Conservation (phyloP, 2,329 filamentous ascomycete genomes). For the Colletotrichum viniferum region DNA sequence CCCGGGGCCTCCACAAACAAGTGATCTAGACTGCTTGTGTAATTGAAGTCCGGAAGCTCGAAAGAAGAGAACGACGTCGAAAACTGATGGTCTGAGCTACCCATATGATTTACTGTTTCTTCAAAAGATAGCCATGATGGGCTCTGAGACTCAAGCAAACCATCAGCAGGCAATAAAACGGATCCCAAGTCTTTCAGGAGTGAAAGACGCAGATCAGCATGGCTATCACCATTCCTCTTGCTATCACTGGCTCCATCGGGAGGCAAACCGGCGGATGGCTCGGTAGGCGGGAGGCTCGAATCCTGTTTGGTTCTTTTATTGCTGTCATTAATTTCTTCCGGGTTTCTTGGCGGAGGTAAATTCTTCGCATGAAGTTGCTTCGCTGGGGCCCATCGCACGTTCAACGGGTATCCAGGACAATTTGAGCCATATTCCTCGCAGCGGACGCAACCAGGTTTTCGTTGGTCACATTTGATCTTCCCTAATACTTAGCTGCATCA, state of each 20-base stretch:
- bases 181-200: neutral
- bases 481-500: neutral
- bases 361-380: neutral
- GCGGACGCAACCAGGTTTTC: neutral
- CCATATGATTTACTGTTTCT: neutral
- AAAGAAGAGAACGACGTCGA: neutral
- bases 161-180: accelerated
- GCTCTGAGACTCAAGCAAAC: accelerated
- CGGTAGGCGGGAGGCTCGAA: neutral
- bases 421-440: neutral
- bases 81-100: neutral
- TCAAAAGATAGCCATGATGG: neutral
- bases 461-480: neutral
- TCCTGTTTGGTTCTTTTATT: neutral
- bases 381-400: neutral
- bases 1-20: neutral
- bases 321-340: accelerated
- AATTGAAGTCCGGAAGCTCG: neutral
- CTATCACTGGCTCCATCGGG: neutral
- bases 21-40: neutral
- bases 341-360: neutral
- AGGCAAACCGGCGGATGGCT: neutral
- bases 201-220: neutral
- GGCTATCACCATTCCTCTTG: neutral
- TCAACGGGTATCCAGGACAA: neutral